phyloP scores from a whole-genome alignment of 129 eudicot genomes.

The Pseudognaphalium luteoalbum region DNA sequence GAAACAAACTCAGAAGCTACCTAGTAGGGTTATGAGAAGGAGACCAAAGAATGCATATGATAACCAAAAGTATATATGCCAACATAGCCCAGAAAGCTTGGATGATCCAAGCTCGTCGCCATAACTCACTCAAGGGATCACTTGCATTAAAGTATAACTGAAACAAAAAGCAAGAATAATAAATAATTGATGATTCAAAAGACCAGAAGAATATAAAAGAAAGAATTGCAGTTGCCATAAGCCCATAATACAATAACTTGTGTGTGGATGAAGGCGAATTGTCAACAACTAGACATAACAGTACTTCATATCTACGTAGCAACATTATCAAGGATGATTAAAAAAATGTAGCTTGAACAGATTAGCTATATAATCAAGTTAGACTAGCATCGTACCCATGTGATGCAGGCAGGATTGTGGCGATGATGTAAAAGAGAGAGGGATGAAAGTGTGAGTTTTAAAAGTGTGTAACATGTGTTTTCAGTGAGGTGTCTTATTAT shows the following conservation, averaged over 20 bases:
- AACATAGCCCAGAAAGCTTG: conserved; percentile 88
- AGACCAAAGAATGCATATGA: conserved; percentile 77
- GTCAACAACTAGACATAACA: conserved; percentile 5
- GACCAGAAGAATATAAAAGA: neutral
- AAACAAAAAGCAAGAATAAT: conserved; percentile 12
- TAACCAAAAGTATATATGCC: conserved; percentile 64
- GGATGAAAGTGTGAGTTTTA: too few relatives aligned
- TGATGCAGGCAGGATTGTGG: too few relatives aligned
- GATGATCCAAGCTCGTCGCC: conserved; percentile 86
- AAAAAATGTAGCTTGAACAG: neutral
- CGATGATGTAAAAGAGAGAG: too few relatives aligned
- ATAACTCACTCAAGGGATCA: conserved; percentile 86
- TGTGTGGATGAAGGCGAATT: neutral
- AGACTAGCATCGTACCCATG: neutral
- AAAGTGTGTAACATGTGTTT: too few relatives aligned
- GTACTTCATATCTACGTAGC: neutral
- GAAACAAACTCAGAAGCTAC: conserved; percentile 30
- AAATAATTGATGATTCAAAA: neutral
- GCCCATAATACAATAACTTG: conserved; percentile 16
- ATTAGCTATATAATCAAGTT: neutral
- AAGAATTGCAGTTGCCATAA: conserved; percentile 1
- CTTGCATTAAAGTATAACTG: conserved; percentile 91
- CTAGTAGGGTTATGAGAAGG: conserved; percentile 88
- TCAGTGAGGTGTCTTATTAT: too few relatives aligned
- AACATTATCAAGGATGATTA: neutral